Evolutionary conservation across 2,329 filamentous ascomycete species (phyloP).

Genomic region (Penicillium oxalicum): DNA sequence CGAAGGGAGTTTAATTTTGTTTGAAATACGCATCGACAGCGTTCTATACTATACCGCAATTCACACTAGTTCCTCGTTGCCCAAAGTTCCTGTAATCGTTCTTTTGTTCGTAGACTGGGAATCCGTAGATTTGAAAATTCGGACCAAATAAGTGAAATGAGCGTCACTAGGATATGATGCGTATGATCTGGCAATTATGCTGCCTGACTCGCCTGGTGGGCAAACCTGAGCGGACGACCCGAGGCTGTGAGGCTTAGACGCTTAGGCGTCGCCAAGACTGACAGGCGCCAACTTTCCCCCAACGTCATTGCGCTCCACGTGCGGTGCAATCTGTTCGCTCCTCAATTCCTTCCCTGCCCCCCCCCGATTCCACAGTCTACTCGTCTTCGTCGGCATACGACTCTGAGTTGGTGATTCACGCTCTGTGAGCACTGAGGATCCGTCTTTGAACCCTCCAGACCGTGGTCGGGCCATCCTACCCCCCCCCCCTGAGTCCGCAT

Average conservation of each 20-base stretch:
- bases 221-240: not conserved
- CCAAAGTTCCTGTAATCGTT: no score
- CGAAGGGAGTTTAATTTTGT: no score
- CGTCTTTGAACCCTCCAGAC: constrained; percentile 12
- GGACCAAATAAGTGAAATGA: no score
- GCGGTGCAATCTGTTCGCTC: constrained; percentile 5
- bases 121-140: no score
- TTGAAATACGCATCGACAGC: no score
- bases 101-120: no score
- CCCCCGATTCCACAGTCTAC: constrained; percentile 1
- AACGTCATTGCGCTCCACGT: constrained; percentile 31
- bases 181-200: no score
- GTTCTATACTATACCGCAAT: no score
- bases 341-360: constrained; percentile 1
- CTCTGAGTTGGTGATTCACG: constrained; percentile 9
- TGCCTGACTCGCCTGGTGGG: no score
- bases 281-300: constrained; percentile 33
- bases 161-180: no score
- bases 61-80: no score
- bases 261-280: constrained; percentile 29
- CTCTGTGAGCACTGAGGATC: constrained; percentile 21
- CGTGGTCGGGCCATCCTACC: not conserved
- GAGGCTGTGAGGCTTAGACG: not conserved
- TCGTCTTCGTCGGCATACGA: constrained; percentile 7
- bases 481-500: constrained; percentile 20